Percentiles rank a stretch among this genome's conserved stretches.
These are phyloP conservation scores for Backusella sp. DNA, from an alignment of 192 early-diverging fungal genomes.

Conservation along the genomic window DNA sequence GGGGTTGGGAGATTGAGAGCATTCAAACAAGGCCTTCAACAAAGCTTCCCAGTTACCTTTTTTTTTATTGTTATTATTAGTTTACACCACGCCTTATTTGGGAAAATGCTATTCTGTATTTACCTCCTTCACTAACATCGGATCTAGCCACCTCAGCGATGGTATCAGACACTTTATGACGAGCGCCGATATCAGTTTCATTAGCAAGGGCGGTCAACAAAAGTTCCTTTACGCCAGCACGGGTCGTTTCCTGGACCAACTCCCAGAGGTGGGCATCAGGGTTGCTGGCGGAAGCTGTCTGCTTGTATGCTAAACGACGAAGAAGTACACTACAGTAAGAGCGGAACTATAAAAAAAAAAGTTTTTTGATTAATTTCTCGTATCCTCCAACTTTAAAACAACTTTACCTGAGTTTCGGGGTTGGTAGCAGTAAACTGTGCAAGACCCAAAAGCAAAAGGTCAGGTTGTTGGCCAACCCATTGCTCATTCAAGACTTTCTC, in stretches of 20 bases:
- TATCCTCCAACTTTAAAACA: neutral
- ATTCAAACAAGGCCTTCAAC: conserved; percentile 75
- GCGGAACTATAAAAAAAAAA: conserved; percentile 41
- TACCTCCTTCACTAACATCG: conserved; percentile 47
- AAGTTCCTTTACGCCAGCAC: conserved; percentile 68
- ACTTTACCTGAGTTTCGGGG: conserved; percentile 34
- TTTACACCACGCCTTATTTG: neutral
- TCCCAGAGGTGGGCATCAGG: conserved; percentile 62
- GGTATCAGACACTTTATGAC: conserved; percentile 94
- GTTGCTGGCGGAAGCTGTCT: conserved; percentile 23
- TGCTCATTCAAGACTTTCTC: conserved; percentile 52
- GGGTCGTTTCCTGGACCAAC: conserved; percentile 60
- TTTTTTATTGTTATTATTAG: neutral
- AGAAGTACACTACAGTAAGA: conserved; percentile 50
- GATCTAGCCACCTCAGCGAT: conserved; percentile 85
- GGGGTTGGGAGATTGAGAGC: conserved; percentile 70
- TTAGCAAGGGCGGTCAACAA: conserved; percentile 77
- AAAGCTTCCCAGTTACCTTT: conserved; percentile 85
- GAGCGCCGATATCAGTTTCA: conserved; percentile 70
- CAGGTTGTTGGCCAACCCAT: conserved; percentile 51
- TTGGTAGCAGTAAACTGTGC: conserved; percentile 39
- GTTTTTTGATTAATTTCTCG: neutral
- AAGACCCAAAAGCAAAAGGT: conserved; percentile 47
- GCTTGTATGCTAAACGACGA: conserved; percentile 55
- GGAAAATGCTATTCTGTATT: conserved; percentile 19